Evolutionary conservation across 1,139 yeast species (phyloP), one percentile per base, ranked within the genome.

Genomic region (Ogataea hybrid): DNA sequence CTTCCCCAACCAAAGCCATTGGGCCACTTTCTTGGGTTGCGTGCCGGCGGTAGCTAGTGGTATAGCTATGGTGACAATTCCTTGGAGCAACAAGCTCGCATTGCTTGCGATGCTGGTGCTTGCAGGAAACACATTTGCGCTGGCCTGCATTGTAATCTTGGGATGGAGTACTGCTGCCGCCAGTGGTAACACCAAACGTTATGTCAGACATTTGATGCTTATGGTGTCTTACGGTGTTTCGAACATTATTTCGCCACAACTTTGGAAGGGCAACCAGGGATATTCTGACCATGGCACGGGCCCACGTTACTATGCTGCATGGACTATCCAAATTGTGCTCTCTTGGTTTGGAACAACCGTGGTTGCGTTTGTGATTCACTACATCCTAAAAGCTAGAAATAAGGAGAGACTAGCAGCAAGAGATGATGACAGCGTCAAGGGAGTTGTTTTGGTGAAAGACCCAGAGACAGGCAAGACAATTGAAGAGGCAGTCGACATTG

Each of bases 181-280:
- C 44, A 51, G 70, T 17, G 72, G 75, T 33, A 59, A 70, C 47
- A 69, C 75, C 6, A 71, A 71, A 54, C 64, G 61, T 35, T 41
- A 67, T 8, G 65, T 69, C 1, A 65, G 75, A 47, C 64, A 65
- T 44, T 69, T 68, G 6, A 56, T 69, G 54, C 57, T 70, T 20
- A 67, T 70, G 67, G 54, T 65, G 28, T 62, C 62, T 31, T 71
- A 66, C 42, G 61, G 69, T 40, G 47, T 70, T 29, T 62, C n/a
- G n/a, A n/a, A n/a, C n/a, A n/a, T n/a, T n/a, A n/a, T n/a, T n/a
- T n/a, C n/a, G n/a, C n/a, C n/a, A n/a, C n/a, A n/a, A n/a, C n/a
- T n/a, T n/a, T n/a, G n/a, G n/a, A n/a, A n/a, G n/a, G n/a, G n/a
- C n/a, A n/a, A n/a, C n/a, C n/a, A n/a, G n/a, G n/a, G n/a, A n/a